Evolutionary conservation across 2,329 filamentous ascomycete genomes (phyloP), one percentile per base, ranked within the genome.

Genomic region (Cadophora sp.): DNA sequence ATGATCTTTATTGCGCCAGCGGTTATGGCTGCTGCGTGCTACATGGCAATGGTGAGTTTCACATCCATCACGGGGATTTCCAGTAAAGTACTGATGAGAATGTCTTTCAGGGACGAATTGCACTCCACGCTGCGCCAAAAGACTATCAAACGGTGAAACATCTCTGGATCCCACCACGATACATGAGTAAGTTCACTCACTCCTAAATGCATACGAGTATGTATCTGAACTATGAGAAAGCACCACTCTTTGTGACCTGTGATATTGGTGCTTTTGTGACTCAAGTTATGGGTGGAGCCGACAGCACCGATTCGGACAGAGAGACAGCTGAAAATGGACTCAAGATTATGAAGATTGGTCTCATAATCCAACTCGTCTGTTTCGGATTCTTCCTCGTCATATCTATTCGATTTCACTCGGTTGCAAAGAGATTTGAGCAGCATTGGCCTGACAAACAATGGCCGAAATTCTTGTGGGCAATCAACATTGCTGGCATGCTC

Each of bases 361-460:
- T 58, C 55, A 58, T 58, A 3, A 58, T 58, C 31, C 55, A 58
- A 24, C 55, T 58, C 55, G 24, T 58, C 55, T 58, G 55, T 14
- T 58, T 58, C 19, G 55, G 55, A 2, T 58, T 58, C 29, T 58
- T 58, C 29, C 55, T 58, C n/a, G 29, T 58, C 19, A 58, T 58
- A 6, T 58, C 55, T 24, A 24, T 58, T 7, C 55, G 55, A 34
- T 58, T 58, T n/a, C 55, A 58, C 55, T 58, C 55, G 1, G 55
- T 58, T 2, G 8, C 55, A 5, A 58, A 58, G 55, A 6, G 55
- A 4, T 58, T 58, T 24, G 55, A 58, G 31, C 55, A 58, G 55
- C 24, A 12, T 29, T 58, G 55, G 55, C 55, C 55, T 24, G 55
- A 58, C 55, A 58, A 58, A 29, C 55, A 58, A 24, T 58, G 55